These are phyloP conservation scores for Gomphus sp. DNA, from an alignment of 1,284 basidiomycete genomes.

Conservation along the genomic window DNA sequence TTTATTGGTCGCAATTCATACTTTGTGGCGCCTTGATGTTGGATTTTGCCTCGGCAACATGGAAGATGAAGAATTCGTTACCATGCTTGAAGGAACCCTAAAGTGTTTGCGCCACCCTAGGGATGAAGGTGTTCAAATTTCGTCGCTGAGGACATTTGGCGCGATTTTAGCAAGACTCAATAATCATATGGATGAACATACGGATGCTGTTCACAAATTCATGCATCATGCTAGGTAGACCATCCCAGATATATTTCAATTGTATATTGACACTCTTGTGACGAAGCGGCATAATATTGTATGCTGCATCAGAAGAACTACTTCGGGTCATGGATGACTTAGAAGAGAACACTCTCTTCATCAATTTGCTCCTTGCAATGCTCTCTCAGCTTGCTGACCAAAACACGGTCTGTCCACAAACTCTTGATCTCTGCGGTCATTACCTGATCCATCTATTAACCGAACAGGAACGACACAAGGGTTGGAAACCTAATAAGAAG, in stretches of 20 bases:
- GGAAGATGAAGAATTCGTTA: constrained; percentile 16
- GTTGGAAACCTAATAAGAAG: constrained; percentile 33
- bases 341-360: not conserved
- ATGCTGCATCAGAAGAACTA: not conserved
- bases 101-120: constrained; percentile 53
- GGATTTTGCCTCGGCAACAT: constrained; percentile 42
- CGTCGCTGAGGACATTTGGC: constrained; percentile 39
- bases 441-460: not conserved
- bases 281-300: not conserved
- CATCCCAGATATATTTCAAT: not conserved
- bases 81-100: constrained; percentile 32
- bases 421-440: not conserved
- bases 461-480: constrained; percentile 17
- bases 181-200: constrained; percentile 27
- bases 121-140: constrained; percentile 57
- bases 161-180: constrained; percentile 1
- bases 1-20: constrained; percentile 51
- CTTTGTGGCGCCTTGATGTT: constrained; percentile 54
- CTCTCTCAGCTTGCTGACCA: constrained; percentile 3
- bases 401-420: not conserved
- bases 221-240: constrained; percentile 1
- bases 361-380: not conserved
- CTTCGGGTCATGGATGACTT: constrained; percentile 1
- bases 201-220: constrained; percentile 11
- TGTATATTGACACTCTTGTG: not conserved